These are phyloP conservation scores for Trametes gibbosa DNA, from an alignment of 768 basidiomycete species.

Conservation along the genomic window DNA sequence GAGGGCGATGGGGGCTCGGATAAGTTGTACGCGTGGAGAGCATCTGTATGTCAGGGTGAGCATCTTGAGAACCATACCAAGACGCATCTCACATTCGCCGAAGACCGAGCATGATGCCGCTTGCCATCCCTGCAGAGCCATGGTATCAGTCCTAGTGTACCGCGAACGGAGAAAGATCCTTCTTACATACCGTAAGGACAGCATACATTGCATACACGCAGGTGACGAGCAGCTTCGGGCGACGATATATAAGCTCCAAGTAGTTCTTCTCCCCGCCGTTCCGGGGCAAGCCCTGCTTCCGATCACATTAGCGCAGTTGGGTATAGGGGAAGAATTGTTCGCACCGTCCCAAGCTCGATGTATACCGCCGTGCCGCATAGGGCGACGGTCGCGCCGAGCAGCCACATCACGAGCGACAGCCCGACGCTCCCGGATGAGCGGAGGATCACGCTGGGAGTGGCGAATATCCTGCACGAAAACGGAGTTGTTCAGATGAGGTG, in stretches of 20 bases:
- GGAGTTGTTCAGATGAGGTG: conserved; percentile 3
- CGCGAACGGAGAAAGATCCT: not conserved
- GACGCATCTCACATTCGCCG: conserved; percentile 58
- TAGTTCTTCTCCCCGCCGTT: conserved; percentile 80
- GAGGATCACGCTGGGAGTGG: conserved; percentile 66
- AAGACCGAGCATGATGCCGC: conserved; percentile 64
- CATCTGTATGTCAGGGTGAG: conserved; percentile 41
- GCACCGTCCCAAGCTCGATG: conserved; percentile 72
- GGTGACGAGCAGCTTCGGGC: conserved; percentile 58
- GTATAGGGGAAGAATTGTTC: conserved; percentile 10
- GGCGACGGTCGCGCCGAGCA: conserved; percentile 63
- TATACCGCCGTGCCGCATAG: conserved; percentile 68
- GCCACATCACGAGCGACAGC: conserved; percentile 66
- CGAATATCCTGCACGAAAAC: conserved; percentile 53
- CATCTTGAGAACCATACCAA: not conserved
- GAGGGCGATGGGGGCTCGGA: conserved; percentile 44
- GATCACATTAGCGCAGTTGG: not conserved
- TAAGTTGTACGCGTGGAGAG: conserved; percentile 49
- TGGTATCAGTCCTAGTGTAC: too few species aligned
- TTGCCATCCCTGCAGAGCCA: conserved; percentile 45
- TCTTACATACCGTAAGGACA: conserved; percentile 49
- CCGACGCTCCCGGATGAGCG: conserved; percentile 68
- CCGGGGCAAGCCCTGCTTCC: conserved; percentile 55
- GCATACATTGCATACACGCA: conserved; percentile 59
- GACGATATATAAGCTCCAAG: conserved; percentile 64